Conservation (phyloP, 352 stramenopile genomes). For the Paralagenidium karlingii region DNA sequence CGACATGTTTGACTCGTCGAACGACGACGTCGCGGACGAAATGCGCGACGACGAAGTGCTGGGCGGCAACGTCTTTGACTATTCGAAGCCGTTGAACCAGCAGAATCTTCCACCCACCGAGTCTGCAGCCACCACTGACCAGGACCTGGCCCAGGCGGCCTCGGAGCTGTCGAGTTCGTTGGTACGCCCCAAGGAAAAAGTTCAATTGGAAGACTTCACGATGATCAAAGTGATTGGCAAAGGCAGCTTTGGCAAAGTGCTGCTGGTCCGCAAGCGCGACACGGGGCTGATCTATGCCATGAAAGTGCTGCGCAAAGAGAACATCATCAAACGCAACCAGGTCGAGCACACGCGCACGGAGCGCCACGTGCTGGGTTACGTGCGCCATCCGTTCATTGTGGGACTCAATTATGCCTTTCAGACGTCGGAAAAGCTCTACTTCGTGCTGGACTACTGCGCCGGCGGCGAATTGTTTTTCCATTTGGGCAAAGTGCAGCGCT, state of each 20-base stretch:
- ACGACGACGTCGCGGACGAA: slow-evolving; percentile 29
- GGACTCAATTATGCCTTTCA: slow-evolving; percentile 94
- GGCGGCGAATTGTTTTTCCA: slow-evolving; percentile 95
- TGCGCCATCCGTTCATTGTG: slow-evolving; percentile 97
- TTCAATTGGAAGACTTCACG: slow-evolving; percentile 88
- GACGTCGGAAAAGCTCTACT: slow-evolving; percentile 95
- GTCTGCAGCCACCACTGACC: too few relatives aligned
- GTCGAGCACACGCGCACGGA: slow-evolving; percentile 99
- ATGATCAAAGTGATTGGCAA: slow-evolving; percentile 97
- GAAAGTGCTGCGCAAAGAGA: slow-evolving; percentile 98
- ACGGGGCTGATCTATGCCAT: slow-evolving; percentile 93
- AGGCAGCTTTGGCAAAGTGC: slow-evolving; percentile 93
- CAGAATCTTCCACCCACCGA: too few relatives aligned
- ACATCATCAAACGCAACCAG: slow-evolving; percentile 98
- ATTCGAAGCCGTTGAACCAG: slow-evolving; percentile 11
- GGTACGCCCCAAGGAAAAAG: slow-evolving; percentile 37
- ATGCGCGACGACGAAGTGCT: background rate
- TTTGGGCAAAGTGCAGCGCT: slow-evolving; percentile 87
- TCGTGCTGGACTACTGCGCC: slow-evolving; percentile 97
- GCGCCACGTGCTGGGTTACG: slow-evolving; percentile 93
- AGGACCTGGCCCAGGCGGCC: background rate
- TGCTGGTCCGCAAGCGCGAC: slow-evolving; percentile 91
- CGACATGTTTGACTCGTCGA: slow-evolving; percentile 65
- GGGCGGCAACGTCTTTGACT: slow-evolving; percentile 42
- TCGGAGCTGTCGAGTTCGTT: background rate